These are phyloP conservation scores for Euphorbia pulcherrima DNA, from an alignment of 345 rosid genomes.

Conservation along the genomic window DNA sequence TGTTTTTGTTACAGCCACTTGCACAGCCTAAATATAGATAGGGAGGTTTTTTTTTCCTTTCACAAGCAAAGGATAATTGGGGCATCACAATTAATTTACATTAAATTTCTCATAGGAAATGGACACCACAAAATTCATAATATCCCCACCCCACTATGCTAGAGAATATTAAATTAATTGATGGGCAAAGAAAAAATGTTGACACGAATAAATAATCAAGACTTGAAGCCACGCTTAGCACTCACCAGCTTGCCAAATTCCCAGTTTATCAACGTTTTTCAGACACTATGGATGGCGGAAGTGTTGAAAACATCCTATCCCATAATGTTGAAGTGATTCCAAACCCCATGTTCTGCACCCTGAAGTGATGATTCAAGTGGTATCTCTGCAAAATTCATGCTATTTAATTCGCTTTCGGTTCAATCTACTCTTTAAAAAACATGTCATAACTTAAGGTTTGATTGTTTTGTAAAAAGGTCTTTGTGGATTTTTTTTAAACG, in stretches of 20 bases:
- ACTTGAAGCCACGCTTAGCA: background rate
- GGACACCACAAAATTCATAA: conserved; percentile 13
- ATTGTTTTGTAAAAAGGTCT: no score
- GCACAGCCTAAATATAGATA: background rate
- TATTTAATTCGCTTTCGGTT: no score
- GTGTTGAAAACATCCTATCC: conserved; percentile 86
- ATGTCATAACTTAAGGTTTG: no score
- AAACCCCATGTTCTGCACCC: conserved; percentile 76
- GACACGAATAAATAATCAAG: background rate
- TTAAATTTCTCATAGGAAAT: background rate
- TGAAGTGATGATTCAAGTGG: conserved; percentile 93
- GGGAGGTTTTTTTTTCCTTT: background rate
- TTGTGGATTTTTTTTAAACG: no score
- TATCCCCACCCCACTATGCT: background rate
- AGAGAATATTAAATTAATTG: conserved; percentile 10
- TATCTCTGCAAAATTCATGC: conserved; percentile 55
- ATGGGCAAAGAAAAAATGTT: conserved; percentile 6
- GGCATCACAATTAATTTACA: conserved; percentile 9
- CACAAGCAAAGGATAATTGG: background rate
- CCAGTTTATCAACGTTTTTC: conserved; percentile 12
- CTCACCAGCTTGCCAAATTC: background rate
- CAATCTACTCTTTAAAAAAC: no score
- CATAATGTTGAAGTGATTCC: conserved; percentile 89
- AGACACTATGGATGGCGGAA: conserved; percentile 40
- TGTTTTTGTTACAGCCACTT: background rate